phyloP scores from a whole-genome alignment of 768 basidiomycete species.

The Tricholomella constricta region DNA sequence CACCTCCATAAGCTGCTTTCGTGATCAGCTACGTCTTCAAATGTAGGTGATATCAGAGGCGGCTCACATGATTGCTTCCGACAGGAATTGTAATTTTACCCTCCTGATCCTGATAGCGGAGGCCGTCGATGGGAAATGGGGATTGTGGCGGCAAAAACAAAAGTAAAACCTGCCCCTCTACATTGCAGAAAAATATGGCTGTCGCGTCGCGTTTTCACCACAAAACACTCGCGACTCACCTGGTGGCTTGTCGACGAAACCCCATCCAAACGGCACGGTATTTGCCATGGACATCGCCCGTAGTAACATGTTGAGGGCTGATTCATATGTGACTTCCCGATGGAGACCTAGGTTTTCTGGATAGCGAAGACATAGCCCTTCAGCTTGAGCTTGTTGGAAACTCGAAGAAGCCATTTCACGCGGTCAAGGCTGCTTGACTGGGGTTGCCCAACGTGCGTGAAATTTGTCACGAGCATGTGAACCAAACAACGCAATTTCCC shows the following conservation, averaged over 20 bases:
- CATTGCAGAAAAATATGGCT: not conserved
- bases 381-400: constrained; percentile 52
- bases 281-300: constrained; percentile 60
- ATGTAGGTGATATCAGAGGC: constrained; percentile 6
- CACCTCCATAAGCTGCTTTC: constrained; percentile 72
- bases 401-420: constrained; percentile 23
- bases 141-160: constrained; percentile 61
- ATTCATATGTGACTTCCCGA: constrained; percentile 53
- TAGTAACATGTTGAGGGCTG: constrained; percentile 59
- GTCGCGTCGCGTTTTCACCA: not conserved
- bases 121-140: constrained; percentile 73
- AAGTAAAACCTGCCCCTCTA: constrained; percentile 70
- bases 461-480: constrained; percentile 18
- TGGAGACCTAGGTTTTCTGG: constrained; percentile 67
- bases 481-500: constrained; percentile 11
- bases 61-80: constrained; percentile 54
- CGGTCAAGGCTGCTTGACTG: not conserved
- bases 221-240: constrained; percentile 44
- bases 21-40: constrained; percentile 1
- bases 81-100: constrained; percentile 56
- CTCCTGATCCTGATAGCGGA: constrained; percentile 77
- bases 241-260: constrained; percentile 75
- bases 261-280: constrained; percentile 66
- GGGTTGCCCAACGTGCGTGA: not conserved
- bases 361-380: constrained; percentile 68